Base-by-base conservation (phyloP, 1,139 yeast genomes). In the Kazachstania sp. region DNA sequence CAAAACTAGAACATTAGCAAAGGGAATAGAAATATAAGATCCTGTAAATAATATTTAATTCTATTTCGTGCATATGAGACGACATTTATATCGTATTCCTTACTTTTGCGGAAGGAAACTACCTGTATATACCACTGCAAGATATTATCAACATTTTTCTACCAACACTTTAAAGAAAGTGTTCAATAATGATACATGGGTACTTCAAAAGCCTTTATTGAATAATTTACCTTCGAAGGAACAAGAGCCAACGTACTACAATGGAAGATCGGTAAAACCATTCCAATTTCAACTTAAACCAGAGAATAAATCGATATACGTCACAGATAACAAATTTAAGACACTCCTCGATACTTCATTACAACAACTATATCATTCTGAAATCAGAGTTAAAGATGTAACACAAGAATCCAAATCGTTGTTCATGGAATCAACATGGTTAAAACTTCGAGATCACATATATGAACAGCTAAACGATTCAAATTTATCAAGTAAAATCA, bases 371-470 rank as follows among this genome's bases (percentile, higher is more conserved):
- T 57, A 55, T 41, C 49, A 58, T 18, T 49, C 49, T 3, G 50
- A 57, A 40, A 49, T 59, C 1, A 42, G 41, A 9, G 49, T 55
- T 4, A 29, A 34, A 12, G 28, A 32, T 1, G 35, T 20, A 7
- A 34, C 45, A 18, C 31, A 44, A 7, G 23, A 43, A 16, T 16
- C 40, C 8, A 23, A 23, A 4, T 20, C 26, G 11, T 15, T n/a
- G 3, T 39, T 39, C 29, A 53, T 51, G 38, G 44, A 40, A 9
- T 41, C 50, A 15, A 50, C 63, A 5, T 62, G 64, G 64, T 44
- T 51, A 11, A 52, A 51, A 31, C 49, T 61, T 15, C 51, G 59
- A 42, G 59, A 58, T 41, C 50, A 52, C 37, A 40, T 61, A 11
- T 56, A 58, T 39, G 39, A 41, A 16, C 61, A 57, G 41, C 50